Evolutionary conservation across 2,329 filamentous ascomycete species (phyloP).

Genomic region (Ophiocordyceps robertsii): DNA sequence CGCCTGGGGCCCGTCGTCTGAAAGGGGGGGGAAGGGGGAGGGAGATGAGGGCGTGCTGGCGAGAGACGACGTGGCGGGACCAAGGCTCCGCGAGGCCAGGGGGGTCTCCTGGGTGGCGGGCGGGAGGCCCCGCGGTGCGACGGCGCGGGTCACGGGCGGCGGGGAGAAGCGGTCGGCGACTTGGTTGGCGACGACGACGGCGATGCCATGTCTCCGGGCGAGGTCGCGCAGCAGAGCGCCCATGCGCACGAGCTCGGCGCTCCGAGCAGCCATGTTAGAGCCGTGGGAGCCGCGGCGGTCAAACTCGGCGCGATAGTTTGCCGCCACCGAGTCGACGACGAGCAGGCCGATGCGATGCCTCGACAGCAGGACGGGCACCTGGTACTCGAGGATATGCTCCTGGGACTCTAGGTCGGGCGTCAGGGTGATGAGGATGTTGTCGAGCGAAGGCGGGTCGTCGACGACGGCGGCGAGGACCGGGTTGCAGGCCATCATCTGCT

Average conservation of each 20-base stretch:
- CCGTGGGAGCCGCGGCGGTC: constrained; percentile 39
- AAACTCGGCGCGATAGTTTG: constrained; percentile 90
- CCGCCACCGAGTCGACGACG: constrained; percentile 81
- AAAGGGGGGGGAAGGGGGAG: constrained; percentile 16
- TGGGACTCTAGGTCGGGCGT: constrained; percentile 87
- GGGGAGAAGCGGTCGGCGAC: constrained; percentile 71
- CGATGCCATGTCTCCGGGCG: constrained; percentile 60
- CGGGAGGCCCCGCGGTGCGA: background rate
- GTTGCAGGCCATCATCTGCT: constrained; percentile 62
- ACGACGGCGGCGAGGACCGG: constrained; percentile 33
- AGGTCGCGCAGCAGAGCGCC: constrained; percentile 64
- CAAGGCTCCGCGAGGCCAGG: constrained; percentile 28
- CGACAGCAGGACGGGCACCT: constrained; percentile 73
- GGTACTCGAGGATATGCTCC: constrained; percentile 86
- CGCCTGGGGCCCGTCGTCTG: constrained; percentile 13
- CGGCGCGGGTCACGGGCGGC: background rate
- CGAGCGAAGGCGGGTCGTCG: constrained; percentile 44
- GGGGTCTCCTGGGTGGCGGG: constrained; percentile 29
- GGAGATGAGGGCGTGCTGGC: constrained; percentile 24
- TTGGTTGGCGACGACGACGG: constrained; percentile 88
- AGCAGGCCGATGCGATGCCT: constrained; percentile 69
- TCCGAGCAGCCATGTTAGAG: constrained; percentile 59
- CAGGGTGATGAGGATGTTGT: constrained; percentile 65
- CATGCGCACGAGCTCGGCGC: constrained; percentile 62
- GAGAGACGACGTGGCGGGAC: constrained; percentile 13